phyloP scores from a whole-genome alignment of 208 protist genomes.

The Trypanosoma brucei region DNA sequence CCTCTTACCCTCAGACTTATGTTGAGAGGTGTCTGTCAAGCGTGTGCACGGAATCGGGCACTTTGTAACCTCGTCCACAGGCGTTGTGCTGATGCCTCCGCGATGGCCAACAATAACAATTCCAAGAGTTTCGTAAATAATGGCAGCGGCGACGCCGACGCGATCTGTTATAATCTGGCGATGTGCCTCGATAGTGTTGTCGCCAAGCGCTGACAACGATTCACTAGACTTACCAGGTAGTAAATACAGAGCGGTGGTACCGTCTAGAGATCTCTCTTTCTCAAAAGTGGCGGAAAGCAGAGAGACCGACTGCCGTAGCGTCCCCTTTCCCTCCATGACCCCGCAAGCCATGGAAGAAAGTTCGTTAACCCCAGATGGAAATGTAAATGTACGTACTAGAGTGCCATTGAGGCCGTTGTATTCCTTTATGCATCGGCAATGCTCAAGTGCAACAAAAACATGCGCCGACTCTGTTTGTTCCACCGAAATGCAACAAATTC shows the following conservation, averaged over 20 bases:
- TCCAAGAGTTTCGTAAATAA: constrained; percentile 28
- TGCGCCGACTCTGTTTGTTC: constrained; percentile 27
- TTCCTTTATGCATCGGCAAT: constrained; percentile 50
- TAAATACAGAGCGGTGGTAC: constrained; percentile 22
- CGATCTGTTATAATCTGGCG: constrained; percentile 17
- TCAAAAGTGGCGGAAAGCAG: constrained; percentile 28
- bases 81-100: constrained; percentile 35
- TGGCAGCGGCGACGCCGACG: constrained; percentile 23
- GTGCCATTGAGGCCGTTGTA: constrained; percentile 68
- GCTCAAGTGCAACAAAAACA: constrained; percentile 55
- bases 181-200: constrained; percentile 2
- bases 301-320: not conserved
- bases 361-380: constrained; percentile 31
- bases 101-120: constrained; percentile 55
- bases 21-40: constrained; percentile 16
- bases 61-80: constrained; percentile 36
- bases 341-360: constrained; percentile 27
- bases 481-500: constrained; percentile 47
- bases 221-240: not conserved
- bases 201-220: not conserved
- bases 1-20: not conserved
- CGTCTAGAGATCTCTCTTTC: constrained; percentile 15
- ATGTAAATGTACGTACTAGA: constrained; percentile 36
- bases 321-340: not conserved
- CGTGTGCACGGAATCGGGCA: constrained; percentile 39